phyloP scores from a whole-genome alignment of 2,329 filamentous ascomycete species.

The Exophiala lecanii-corni region DNA sequence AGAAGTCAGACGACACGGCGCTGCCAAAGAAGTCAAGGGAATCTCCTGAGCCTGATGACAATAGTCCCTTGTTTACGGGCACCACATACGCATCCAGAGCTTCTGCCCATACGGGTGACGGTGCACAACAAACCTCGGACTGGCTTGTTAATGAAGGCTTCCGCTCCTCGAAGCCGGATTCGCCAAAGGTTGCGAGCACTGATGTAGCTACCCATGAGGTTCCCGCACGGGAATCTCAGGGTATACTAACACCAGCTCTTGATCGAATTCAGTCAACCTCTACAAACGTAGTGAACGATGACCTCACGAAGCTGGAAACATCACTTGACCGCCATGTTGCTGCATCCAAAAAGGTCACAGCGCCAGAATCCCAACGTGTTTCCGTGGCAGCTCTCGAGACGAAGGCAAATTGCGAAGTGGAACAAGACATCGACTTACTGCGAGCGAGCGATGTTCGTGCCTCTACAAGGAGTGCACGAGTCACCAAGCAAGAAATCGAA shows the following conservation, averaged over 20 bases:
- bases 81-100: conserved; percentile 22
- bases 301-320: conserved; percentile 7
- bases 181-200: background rate
- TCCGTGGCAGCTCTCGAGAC: background rate
- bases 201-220: background rate
- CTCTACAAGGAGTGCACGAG: conserved; percentile 26
- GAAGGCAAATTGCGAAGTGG: background rate
- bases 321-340: conserved; percentile 14
- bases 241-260: conserved; percentile 17
- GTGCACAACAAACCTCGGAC: conserved; percentile 3
- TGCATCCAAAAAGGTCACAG: background rate
- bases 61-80: conserved; percentile 24
- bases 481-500: conserved; percentile 24
- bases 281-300: background rate
- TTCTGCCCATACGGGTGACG: background rate
- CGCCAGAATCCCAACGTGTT: background rate
- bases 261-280: conserved; percentile 12
- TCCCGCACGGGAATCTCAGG: background rate
- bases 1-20: conserved; percentile 1
- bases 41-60: conserved; percentile 18
- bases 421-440: conserved; percentile 32
- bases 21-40: conserved; percentile 10
- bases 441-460: conserved; percentile 35
- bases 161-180: conserved; percentile 1
- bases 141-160: conserved; percentile 24